These are phyloP conservation scores for Helichrysum umbraculigerum DNA, from an alignment of 129 eudicot species.

Conservation along the genomic window DNA sequence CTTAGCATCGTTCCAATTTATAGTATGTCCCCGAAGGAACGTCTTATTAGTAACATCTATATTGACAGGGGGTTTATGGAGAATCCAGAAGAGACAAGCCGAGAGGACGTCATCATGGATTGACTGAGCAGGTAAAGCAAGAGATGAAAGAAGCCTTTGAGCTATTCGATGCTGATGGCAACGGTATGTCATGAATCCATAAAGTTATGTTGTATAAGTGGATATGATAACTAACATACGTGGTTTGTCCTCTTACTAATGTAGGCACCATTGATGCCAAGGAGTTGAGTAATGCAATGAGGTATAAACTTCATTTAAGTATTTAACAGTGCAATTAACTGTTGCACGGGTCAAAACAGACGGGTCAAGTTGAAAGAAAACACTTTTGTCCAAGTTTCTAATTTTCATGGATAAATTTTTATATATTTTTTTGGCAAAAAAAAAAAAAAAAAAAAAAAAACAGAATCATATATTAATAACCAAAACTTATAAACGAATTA, in stretches of 20 bases:
- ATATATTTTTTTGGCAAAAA: too few species aligned
- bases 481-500: too few species aligned
- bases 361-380: not conserved
- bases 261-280: constrained; percentile 83
- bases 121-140: constrained; percentile 61
- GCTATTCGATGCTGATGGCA: constrained; percentile 74
- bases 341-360: not conserved
- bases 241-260: not conserved
- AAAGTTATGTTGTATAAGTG: not conserved
- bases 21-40: too few species aligned
- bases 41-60: too few species aligned
- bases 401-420: too few species aligned
- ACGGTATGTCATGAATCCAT: constrained; percentile 38
- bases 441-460: too few species aligned
- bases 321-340: not conserved
- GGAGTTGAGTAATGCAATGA: constrained; percentile 84
- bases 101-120: constrained; percentile 59
- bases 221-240: not conserved
- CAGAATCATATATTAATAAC: too few species aligned
- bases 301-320: constrained; percentile 41
- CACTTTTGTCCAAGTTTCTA: not conserved
- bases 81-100: constrained; percentile 46
- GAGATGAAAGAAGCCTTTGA: constrained; percentile 89
- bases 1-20: too few species aligned
- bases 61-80: constrained; percentile 31